Base-by-base conservation (phyloP, 2,329 filamentous ascomycete genomes). In the Epichloe elymi region DNA sequence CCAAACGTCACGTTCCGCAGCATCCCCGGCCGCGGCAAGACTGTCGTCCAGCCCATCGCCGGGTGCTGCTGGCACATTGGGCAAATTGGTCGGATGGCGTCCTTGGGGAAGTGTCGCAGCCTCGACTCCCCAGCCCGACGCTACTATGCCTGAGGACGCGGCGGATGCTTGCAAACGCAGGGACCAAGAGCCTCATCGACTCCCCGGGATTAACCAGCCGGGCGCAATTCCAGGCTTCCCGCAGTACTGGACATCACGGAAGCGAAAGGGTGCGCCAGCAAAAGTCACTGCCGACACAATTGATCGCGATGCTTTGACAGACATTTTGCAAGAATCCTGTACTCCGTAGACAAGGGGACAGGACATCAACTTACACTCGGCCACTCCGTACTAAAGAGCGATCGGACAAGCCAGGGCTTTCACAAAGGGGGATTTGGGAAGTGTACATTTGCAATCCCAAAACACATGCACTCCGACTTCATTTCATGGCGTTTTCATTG, bases 201-300 rank as follows among this genome's bases (percentile, higher is more conserved):
- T 4, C 85, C 1, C 85, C 1, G 87, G 87, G 0, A 88, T 93
- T 61, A 93, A 93, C 60, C 87, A 91, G 62, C 75, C 79, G 1
- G 87, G 87, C 0, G 74, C 80, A 0, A 83, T 93, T 42, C 79
- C 85, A 0, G 86, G 87, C 0, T 85, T 91, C 56, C 73, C 79
- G 26, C 72, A 78, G 51, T 79, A 76, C 57, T 72, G 74, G 65
- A 68, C 71, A 2, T 66, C 71, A 1, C 70, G 67, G 60, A 77
- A 67, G 65, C 78, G 65, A 60, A 77, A 67, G 64, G 72, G 65
- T 37, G 69, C 78, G 1, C 75, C 79, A 2, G 72, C 74, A 37
- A 75, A 75, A 53, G 76, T 86, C 11, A 74, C 76, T 15, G 70
- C 83, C 0, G 74, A 78, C 26, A 67, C 65, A 1, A 63, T 86